Conservation (phyloP, 1,284 basidiomycete species). For the Microbotryum scabiosae region DNA sequence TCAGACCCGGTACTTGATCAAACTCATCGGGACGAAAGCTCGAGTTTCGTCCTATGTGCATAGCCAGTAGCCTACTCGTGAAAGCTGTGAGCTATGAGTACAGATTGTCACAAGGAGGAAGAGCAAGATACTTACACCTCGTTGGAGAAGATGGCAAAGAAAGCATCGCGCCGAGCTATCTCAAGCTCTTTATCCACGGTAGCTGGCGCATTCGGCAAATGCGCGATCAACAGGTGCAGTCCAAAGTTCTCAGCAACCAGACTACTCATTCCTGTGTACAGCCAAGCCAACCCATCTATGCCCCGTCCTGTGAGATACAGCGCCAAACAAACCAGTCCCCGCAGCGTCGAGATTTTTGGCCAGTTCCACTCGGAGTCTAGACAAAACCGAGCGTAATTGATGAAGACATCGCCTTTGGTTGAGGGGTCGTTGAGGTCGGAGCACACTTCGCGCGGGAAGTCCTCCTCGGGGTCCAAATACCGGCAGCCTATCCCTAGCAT, state of each 20-base stretch:
- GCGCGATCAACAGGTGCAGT: slow-evolving; percentile 20
- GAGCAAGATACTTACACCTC: slow-evolving; percentile 1
- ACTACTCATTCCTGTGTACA: too few species aligned
- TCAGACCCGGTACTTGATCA: slow-evolving; percentile 9
- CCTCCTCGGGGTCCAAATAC: slow-evolving; percentile 21
- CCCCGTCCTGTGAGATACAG: neutral
- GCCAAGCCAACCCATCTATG: too few species aligned
- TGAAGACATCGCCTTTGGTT: neutral
- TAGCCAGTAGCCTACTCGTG: neutral
- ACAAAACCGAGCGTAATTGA: neutral
- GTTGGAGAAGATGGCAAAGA: slow-evolving; percentile 13
- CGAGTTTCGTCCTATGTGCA: neutral
- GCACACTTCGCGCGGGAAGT: slow-evolving; percentile 21
- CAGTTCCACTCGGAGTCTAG: neutral
- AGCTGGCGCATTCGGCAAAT: slow-evolving; percentile 1
- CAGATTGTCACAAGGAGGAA: neutral
- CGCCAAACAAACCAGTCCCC: neutral
- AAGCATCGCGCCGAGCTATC: slow-evolving; percentile 12
- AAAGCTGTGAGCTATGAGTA: neutral
- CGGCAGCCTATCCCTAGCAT: slow-evolving; percentile 24
- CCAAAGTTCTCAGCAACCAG: slow-evolving; percentile 19
- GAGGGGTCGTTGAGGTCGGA: neutral
- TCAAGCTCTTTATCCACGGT: slow-evolving; percentile 7
- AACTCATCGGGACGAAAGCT: slow-evolving; percentile 21
- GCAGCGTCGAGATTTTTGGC: neutral